Base-by-base conservation (phyloP, 305 asterid genomes). In the Solanum hybrid region DNA sequence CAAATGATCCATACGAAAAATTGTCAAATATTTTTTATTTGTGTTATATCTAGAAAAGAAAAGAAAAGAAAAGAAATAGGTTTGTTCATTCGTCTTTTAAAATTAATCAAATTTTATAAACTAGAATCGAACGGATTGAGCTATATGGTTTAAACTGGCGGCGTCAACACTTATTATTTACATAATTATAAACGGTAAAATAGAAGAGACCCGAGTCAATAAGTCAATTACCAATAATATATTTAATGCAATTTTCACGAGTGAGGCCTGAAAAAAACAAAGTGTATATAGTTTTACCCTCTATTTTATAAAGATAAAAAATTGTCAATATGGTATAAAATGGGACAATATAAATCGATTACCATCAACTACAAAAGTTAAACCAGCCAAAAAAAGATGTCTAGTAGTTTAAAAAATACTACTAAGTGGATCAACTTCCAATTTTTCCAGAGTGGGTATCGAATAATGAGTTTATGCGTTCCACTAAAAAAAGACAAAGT, bases 401-500 rank as follows among this genome's bases (percentile, higher is more conserved):
- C 88, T 86, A 64, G 51, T 78, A 87, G 5, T 73, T 76, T 45
- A 27, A 45, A 34, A 19, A 19, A 9, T 5, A 60, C 13, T 11
- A 32, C 22, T 6, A 38, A 37, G 26, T 71, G 88, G 64, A 73
- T 69, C 35, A 66, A 86, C 24, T 35, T 24, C 24, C 17, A 36
- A 69, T 7, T 36, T 14, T 64, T 40, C 71, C 71, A 79, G 22
- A 24, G 86, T 81, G 51, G 56, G 56, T 42, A 87, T 77, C 84
- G 72, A 89, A 73, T 42, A 15, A 82, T 38, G 5, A 12, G 89
- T 12, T 40, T 22, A 79, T 91, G 92, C 91, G 88, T 90, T 86
- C 95, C 94, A 92, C 93, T 87, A 42, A 19, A 81, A 35, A 66
- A 69, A 86, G 26, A 72, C 37, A 86, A 27, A 35, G 88, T 34